phyloP scores from a whole-genome alignment of 225 moss, liverwort and hornwort genomes.

The Bryum argenteum region DNA sequence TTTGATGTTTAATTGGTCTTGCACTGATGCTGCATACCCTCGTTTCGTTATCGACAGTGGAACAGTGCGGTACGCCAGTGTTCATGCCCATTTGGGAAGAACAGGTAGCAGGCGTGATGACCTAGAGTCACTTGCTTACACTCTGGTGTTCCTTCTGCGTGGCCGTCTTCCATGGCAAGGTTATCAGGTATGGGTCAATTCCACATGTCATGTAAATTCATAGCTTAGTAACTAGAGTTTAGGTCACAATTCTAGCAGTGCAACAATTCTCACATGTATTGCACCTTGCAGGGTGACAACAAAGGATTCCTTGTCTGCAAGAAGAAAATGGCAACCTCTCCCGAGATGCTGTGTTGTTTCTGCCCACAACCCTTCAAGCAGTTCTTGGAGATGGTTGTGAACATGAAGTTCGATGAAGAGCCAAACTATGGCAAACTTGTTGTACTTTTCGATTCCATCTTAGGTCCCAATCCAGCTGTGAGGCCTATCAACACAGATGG shows the following conservation, averaged over 20 bases:
- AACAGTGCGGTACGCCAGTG: slow-evolving; percentile 98
- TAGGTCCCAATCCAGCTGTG: slow-evolving; percentile 83
- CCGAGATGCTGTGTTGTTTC: slow-evolving; percentile 99
- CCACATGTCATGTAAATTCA: too few relatives aligned
- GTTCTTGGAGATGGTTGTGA: slow-evolving; percentile 93
- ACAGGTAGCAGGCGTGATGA: slow-evolving; percentile 98
- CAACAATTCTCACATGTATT: neutral
- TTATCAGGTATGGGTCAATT: slow-evolving; percentile 65
- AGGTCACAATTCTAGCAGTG: fast-evolving
- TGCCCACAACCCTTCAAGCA: slow-evolving; percentile 95
- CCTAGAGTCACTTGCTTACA: slow-evolving; percentile 96
- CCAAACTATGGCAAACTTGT: slow-evolving; percentile 94
- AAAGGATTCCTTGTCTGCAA: slow-evolving; percentile 97
- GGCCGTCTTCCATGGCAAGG: slow-evolving; percentile 99
- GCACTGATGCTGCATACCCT: neutral
- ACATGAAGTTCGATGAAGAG: slow-evolving; percentile 99
- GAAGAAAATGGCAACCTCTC: slow-evolving; percentile 99
- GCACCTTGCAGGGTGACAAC: slow-evolving; percentile 77
- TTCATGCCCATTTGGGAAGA: slow-evolving; percentile 94
- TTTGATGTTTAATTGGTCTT: fast-evolving
- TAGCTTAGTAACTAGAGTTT: fast-evolving
- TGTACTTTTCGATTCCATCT: slow-evolving; percentile 82
- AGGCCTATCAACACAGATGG: slow-evolving; percentile 99
- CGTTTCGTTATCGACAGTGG: slow-evolving; percentile 50
- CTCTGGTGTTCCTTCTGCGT: slow-evolving; percentile 87